A percentile compares a stretch with the other conserved stretches of the same genome.
phyloP scores from a whole-genome alignment of 768 basidiomycete genomes.

The Amanita polypyramis region DNA sequence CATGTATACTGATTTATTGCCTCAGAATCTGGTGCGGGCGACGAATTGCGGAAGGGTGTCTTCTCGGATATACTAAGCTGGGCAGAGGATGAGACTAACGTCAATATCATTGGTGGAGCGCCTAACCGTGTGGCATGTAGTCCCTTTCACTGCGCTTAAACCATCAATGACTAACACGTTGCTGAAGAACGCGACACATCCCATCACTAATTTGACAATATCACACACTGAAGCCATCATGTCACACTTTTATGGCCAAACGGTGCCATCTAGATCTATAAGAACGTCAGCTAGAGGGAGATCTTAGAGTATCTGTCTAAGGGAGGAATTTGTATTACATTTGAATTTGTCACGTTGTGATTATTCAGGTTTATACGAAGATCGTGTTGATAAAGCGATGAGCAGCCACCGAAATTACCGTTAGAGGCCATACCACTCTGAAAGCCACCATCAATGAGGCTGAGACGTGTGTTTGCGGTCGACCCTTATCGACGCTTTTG shows the following conservation, averaged over 20 bases:
- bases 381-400: no score
- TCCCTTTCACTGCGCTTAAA: not conserved
- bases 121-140: slow-evolving; percentile 51
- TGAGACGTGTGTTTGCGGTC: no score
- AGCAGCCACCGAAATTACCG: no score
- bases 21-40: not conserved
- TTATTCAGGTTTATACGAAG: not conserved
- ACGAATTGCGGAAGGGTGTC: slow-evolving; percentile 19
- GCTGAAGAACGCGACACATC: slow-evolving; percentile 70
- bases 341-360: not conserved
- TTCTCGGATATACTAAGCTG: slow-evolving; percentile 53
- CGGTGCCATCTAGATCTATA: slow-evolving; percentile 20
- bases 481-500: no score
- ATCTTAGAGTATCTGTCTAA: not conserved
- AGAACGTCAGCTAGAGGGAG: not conserved
- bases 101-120: slow-evolving; percentile 45
- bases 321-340: not conserved
- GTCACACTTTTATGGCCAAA: slow-evolving; percentile 64
- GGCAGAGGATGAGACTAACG: slow-evolving; percentile 55
- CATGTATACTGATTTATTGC: not conserved
- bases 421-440: no score
- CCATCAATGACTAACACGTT: not conserved
- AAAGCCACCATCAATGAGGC: no score
- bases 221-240: slow-evolving; percentile 59
- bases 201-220: slow-evolving; percentile 65